phyloP scores from a whole-genome alignment of 108 stramenopile genomes.

The Cyclotella baltica region DNA sequence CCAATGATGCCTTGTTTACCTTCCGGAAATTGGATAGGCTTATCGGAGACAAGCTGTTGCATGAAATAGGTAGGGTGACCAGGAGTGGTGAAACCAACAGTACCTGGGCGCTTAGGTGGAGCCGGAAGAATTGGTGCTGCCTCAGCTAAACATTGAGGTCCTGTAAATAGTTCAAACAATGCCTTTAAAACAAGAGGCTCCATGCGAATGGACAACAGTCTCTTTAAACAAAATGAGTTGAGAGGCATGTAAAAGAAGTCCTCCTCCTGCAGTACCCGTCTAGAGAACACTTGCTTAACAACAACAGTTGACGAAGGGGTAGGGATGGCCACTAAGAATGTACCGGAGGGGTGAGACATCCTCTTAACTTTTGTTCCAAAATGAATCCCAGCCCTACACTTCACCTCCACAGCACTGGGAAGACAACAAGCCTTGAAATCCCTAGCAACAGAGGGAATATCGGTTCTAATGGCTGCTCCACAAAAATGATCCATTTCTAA shows the following conservation, averaged over 20 bases:
- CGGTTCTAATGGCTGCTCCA: not conserved
- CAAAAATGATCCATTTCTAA: not conserved
- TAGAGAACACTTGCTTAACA: not conserved
- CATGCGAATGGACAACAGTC: not conserved
- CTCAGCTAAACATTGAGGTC: not conserved
- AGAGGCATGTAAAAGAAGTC: not conserved
- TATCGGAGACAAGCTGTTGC: not conserved
- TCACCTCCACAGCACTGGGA: not conserved
- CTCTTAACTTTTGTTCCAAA: not conserved
- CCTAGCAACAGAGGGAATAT: not conserved
- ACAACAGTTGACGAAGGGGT: not conserved
- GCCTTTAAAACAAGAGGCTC: not conserved
- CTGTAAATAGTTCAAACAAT: not conserved
- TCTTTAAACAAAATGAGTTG: not conserved
- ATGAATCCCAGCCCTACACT: not conserved
- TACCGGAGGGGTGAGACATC: not conserved
- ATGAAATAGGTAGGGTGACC: not conserved
- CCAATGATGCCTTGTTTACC: not conserved
- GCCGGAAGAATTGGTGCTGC: not conserved
- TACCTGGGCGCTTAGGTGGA: not conserved
- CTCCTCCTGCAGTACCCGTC: not conserved
- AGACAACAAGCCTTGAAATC: slow-evolving; percentile 1
- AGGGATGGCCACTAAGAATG: not conserved
- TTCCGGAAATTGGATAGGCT: not conserved
- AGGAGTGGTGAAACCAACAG: not conserved